Evolutionary conservation across 805 yeast genomes (phyloP), one percentile per base, ranked within the genome.

Genomic region (Metschnikowia matae): DNA sequence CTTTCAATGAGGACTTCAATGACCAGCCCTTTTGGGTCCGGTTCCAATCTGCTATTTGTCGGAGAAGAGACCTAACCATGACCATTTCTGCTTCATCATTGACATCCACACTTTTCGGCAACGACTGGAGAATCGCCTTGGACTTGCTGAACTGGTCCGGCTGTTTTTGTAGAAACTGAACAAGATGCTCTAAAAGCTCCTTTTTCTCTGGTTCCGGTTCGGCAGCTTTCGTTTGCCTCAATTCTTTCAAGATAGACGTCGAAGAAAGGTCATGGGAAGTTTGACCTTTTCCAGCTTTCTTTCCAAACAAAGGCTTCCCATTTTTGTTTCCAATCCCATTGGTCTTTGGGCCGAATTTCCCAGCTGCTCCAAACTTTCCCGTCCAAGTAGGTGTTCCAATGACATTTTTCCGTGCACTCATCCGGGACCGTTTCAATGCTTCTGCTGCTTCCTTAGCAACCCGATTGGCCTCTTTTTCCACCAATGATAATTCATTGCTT

Each of bases 301-400:
- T 26, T 26, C 29, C 29, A 26, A 26, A 26, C 29, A 26, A 26
- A 26, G 29, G 11, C 29, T 26, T 26, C 10, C 13, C 29, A 8
- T 26, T 26, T 11, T 26, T 26, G 29, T 26, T 26, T 8, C 11
- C 11, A 3, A 11, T 26, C 29, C 10, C 29, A 26, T 26, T 26
- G 10, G 29, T 8, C 29, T 35, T 21, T 17, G 26, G 26, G 4
- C 35, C 42, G 3, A 42, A 13, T 33, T 50, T 48, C 1, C 96
- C 97, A 0, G 96, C 96, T 17, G 70, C 66, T 0, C 99, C 99
- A 73, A 85, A 89, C 57, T 80, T 81, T 0, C 99, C 99, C 0
- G 99, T 92, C 95, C 97, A 94, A 0, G 99, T 92, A 0, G 97
- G 98, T 0, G 86, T 83, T 4, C 96, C 96, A 31, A 91, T 73